These are phyloP conservation scores for Lobulomyces angularis DNA, from an alignment of 192 early-diverging fungal genomes.

Conservation along the genomic window DNA sequence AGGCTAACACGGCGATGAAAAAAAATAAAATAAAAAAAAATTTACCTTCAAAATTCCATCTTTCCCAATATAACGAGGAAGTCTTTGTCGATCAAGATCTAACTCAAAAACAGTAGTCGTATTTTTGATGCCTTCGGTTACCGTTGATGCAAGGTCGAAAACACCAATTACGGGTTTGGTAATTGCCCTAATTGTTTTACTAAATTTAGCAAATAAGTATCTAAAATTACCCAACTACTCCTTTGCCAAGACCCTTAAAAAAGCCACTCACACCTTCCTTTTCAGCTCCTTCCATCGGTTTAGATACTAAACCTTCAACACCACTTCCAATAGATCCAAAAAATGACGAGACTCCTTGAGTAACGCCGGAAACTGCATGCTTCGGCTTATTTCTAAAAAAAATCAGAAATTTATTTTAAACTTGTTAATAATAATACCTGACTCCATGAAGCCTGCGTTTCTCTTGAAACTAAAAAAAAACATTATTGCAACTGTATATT, in stretches of 20 bases:
- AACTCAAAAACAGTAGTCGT: slow-evolving; percentile 82
- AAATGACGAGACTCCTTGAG: slow-evolving; percentile 73
- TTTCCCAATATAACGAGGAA: slow-evolving; percentile 72
- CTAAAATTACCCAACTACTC: slow-evolving; percentile 64
- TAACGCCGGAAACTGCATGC: slow-evolving; percentile 79
- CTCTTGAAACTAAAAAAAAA: slow-evolving; percentile 55
- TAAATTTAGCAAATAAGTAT: neutral
- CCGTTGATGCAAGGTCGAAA: slow-evolving; percentile 87
- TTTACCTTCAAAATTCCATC: slow-evolving; percentile 69
- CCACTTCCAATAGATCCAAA: slow-evolving; percentile 75
- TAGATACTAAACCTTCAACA: slow-evolving; percentile 70
- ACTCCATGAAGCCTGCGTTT: slow-evolving; percentile 63
- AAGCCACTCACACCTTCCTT: slow-evolving; percentile 86
- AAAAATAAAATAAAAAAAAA: neutral
- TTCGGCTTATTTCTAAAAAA: slow-evolving; percentile 67
- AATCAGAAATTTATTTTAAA: neutral
- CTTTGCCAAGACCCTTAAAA: slow-evolving; percentile 89
- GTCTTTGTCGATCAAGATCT: slow-evolving; percentile 69
- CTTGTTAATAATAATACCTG: slow-evolving; percentile 7
- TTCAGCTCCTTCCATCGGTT: slow-evolving; percentile 78
- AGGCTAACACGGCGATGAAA: slow-evolving; percentile 12
- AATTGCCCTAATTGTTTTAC: slow-evolving; percentile 40
- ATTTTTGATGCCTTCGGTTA: slow-evolving; percentile 85
- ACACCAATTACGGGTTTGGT: slow-evolving; percentile 94
- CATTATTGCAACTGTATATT: neutral